Conservation (phyloP, 2,329 filamentous ascomycete species). For the Tolypocladium tropicale region DNA sequence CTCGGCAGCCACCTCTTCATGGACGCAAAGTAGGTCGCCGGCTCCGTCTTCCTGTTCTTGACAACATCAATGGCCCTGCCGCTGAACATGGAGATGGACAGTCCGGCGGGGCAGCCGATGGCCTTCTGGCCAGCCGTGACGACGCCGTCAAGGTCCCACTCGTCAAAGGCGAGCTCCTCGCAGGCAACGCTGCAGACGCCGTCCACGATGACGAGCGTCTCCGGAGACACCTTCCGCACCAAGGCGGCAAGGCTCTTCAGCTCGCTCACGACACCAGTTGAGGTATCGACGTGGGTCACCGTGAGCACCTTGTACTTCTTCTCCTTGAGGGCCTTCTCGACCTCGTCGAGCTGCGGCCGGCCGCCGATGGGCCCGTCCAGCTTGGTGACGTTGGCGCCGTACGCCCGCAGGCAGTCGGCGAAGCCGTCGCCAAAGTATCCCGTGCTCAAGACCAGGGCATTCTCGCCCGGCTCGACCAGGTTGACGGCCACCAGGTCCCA, state of each 20-base stretch:
- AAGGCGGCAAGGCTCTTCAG: constrained; percentile 74
- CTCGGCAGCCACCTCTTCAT: constrained; percentile 96
- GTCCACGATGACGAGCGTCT: constrained; percentile 87
- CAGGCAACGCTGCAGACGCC: constrained; percentile 95
- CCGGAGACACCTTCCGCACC: constrained; percentile 76
- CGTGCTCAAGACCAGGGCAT: constrained; percentile 86
- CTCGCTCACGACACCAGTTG: constrained; percentile 89
- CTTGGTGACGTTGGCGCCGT: constrained; percentile 83
- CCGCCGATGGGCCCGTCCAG: constrained; percentile 82
- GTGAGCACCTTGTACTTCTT: constrained; percentile 93
- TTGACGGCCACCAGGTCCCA: constrained; percentile 98
- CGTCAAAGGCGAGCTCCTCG: constrained; percentile 93
- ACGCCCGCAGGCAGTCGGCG: constrained; percentile 81
- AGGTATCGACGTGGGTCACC: constrained; percentile 95
- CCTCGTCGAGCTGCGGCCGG: constrained; percentile 73
- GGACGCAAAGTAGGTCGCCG: constrained; percentile 85
- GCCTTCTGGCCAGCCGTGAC: constrained; percentile 95
- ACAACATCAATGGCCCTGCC: constrained; percentile 75
- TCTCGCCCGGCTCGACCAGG: constrained; percentile 77
- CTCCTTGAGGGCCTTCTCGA: constrained; percentile 79
- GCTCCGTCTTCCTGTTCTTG: constrained; percentile 69
- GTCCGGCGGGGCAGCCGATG: constrained; percentile 86
- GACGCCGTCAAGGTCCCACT: constrained; percentile 86
- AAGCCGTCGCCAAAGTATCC: constrained; percentile 97
- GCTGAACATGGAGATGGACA: constrained; percentile 91